phyloP scores from a whole-genome alignment of 768 basidiomycete species.

The Termitomyces sp. region DNA sequence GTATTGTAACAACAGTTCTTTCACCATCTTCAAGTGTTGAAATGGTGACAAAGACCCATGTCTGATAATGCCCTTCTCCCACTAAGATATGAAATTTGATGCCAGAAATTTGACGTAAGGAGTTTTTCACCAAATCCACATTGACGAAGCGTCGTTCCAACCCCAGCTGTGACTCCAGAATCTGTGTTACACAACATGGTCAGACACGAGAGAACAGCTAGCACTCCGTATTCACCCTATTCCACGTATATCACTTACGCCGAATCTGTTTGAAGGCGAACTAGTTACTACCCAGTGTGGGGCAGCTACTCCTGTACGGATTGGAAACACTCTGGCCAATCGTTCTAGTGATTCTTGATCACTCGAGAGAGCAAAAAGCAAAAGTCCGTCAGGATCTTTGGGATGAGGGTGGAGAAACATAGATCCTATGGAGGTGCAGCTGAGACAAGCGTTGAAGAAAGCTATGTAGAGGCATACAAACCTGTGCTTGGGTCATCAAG shows the following conservation, averaged over 20 bases:
- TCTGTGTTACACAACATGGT: conserved; percentile 2
- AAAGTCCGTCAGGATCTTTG: conserved; percentile 19
- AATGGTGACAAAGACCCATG: conserved; percentile 19
- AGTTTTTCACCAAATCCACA: conserved; percentile 28
- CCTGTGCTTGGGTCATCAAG: conserved; percentile 29
- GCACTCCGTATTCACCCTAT: conserved; percentile 58
- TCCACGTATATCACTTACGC: conserved; percentile 70
- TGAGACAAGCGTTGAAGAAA: not conserved
- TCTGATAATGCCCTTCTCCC: not conserved
- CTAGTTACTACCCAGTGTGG: conserved; percentile 79
- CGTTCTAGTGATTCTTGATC: conserved; percentile 62
- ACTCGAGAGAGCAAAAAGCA: conserved; percentile 59
- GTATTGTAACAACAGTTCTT: conserved; percentile 80
- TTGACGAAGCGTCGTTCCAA: conserved; percentile 44
- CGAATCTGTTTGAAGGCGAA: conserved; percentile 46
- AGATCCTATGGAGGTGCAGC: conserved; percentile 31
- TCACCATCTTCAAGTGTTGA: conserved; percentile 55
- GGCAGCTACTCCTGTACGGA: conserved; percentile 72
- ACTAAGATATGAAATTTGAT: not conserved
- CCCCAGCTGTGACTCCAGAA: conserved; percentile 35
- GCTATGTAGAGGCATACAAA: conserved; percentile 10
- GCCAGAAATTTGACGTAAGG: not conserved
- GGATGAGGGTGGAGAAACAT: conserved; percentile 72
- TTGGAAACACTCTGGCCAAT: conserved; percentile 70
- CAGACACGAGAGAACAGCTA: not conserved